A percentile compares a stretch with the other conserved stretches of the same genome.
phyloP scores from a whole-genome alignment of 2,329 filamentous ascomycete species.

The Coleophoma eucalyptorum region DNA sequence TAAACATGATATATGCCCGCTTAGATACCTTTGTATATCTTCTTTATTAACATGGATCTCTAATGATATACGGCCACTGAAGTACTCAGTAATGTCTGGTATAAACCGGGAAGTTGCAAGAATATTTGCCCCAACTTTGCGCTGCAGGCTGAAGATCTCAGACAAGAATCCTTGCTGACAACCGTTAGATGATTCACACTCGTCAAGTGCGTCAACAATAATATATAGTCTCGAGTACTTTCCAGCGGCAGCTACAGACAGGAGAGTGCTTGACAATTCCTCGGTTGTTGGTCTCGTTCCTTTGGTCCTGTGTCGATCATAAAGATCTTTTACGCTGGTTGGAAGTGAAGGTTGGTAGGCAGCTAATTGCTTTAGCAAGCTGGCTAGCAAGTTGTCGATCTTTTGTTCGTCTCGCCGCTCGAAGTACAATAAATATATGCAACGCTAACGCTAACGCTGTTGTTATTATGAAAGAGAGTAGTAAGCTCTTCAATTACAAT shows the following conservation, averaged over 20 bases:
- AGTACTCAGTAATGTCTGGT: background rate
- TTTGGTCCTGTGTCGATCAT: background rate
- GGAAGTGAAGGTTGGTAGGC: background rate
- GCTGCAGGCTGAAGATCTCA: background rate
- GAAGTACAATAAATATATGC: background rate
- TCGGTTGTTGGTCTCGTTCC: background rate
- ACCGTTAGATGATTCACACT: slow-evolving; percentile 5
- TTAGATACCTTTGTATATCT: too few relatives aligned
- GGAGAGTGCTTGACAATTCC: background rate
- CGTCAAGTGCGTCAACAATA: slow-evolving; percentile 15
- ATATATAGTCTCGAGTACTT: slow-evolving; percentile 6
- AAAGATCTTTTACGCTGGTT: background rate
- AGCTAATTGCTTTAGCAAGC: background rate
- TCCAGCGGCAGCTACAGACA: background rate
- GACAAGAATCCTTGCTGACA: background rate
- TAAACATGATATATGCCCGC: too few relatives aligned
- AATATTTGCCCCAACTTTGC: too few relatives aligned
- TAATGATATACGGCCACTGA: background rate
- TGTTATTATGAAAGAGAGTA: too few relatives aligned
- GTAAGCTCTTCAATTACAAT: background rate
- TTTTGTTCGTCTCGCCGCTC: background rate
- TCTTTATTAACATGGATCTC: background rate
- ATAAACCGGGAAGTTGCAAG: background rate
- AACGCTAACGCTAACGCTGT: background rate
- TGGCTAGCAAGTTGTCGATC: background rate